These are phyloP conservation scores for Ilex asprella DNA, from an alignment of 257 asterid genomes.

Conservation along the genomic window DNA sequence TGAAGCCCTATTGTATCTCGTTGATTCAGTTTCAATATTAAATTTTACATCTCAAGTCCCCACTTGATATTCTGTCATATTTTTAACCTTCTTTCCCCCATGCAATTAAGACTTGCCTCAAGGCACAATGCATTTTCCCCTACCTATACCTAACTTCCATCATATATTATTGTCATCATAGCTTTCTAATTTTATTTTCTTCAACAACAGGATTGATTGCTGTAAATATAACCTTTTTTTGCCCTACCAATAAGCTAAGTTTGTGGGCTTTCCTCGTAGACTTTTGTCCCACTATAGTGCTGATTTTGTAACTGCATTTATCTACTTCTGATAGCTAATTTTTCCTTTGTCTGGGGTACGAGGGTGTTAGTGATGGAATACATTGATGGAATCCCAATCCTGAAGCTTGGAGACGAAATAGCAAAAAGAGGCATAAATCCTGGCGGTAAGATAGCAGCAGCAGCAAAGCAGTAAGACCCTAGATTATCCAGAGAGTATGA, in stretches of 20 bases:
- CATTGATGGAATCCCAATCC: slow-evolving; percentile 86
- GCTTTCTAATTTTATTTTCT: too few relatives aligned
- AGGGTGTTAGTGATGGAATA: slow-evolving; percentile 91
- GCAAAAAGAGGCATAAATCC: slow-evolving; percentile 92
- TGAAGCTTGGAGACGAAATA: slow-evolving; percentile 91
- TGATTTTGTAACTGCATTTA: slow-evolving; percentile 2
- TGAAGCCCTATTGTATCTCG: too few relatives aligned
- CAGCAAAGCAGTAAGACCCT: slow-evolving; percentile 93
- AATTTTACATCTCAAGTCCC: too few relatives aligned
- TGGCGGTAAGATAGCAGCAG: slow-evolving; percentile 77
- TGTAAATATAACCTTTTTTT: too few relatives aligned
- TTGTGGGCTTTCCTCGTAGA: neutral
- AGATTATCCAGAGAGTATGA: slow-evolving; percentile 40
- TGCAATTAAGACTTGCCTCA: too few relatives aligned
- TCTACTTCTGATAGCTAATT: slow-evolving; percentile 5
- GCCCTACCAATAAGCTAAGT: neutral
- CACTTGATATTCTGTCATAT: too few relatives aligned
- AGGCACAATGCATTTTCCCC: too few relatives aligned
- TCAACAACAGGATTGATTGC: too few relatives aligned
- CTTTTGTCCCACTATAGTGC: neutral
- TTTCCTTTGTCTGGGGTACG: slow-evolving; percentile 37
- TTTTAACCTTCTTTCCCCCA: too few relatives aligned
- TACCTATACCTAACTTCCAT: too few relatives aligned
- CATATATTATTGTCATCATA: too few relatives aligned
- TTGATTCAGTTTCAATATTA: too few relatives aligned